These are phyloP conservation scores for Rheum nobile DNA, from an alignment of 148 eudicot genomes.

Conservation along the genomic window DNA sequence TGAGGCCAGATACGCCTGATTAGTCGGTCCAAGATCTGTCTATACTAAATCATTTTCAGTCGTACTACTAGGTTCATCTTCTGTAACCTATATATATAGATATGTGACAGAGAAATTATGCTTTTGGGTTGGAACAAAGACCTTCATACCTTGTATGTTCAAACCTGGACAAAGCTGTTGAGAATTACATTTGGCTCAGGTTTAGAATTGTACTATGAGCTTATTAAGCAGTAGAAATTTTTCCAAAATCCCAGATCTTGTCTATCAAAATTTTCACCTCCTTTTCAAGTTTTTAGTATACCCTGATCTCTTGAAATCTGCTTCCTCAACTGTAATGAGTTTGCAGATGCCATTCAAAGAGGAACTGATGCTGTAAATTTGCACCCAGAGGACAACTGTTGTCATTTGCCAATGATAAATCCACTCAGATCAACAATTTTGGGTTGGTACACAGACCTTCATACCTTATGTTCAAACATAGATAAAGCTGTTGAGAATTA, in stretches of 20 bases:
- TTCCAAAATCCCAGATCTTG: background rate
- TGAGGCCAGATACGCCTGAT: background rate
- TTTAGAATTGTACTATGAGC: background rate
- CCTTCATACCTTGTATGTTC: background rate
- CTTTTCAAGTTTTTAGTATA: too few species aligned
- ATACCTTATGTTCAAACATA: background rate
- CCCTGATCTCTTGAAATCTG: too few species aligned
- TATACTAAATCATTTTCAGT: background rate
- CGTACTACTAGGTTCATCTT: background rate
- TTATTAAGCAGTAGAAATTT: conserved; percentile 1
- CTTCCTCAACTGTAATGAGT: too few species aligned
- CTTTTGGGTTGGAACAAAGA: background rate
- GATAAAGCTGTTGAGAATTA: background rate
- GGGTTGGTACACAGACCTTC: background rate
- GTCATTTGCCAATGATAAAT: background rate
- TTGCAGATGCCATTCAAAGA: too few species aligned
- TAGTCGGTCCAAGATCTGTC: background rate
- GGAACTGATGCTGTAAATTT: too few species aligned
- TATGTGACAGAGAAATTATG: background rate
- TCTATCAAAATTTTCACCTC: background rate
- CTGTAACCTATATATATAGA: conserved; percentile 4
- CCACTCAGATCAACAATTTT: background rate
- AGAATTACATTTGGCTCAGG: background rate
- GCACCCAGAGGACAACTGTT: too few species aligned
- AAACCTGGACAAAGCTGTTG: background rate